These are phyloP conservation scores for Epichloe sylvatica DNA, from an alignment of 2,329 filamentous ascomycete genomes.

Conservation along the genomic window DNA sequence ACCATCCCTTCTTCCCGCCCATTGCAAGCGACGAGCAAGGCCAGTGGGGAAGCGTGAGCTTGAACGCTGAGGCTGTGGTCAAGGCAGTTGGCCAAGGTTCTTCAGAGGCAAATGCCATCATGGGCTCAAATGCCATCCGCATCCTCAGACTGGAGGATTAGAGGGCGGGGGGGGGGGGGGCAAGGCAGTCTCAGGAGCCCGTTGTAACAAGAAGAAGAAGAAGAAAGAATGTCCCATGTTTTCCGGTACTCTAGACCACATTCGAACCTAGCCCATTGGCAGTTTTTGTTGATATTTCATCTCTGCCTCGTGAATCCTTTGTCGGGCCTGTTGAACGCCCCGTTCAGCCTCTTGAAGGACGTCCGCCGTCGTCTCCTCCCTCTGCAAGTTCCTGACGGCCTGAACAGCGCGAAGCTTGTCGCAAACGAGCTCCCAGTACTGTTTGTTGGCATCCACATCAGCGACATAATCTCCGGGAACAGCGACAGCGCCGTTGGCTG, in stretches of 20 bases:
- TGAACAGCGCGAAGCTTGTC: constrained; percentile 28
- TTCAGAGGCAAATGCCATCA: too few species aligned
- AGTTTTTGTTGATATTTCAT: constrained; percentile 20
- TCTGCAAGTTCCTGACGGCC: constrained; percentile 19
- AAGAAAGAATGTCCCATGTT: neutral
- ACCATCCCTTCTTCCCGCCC: too few species aligned
- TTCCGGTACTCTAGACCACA: neutral
- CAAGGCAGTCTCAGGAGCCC: constrained; percentile 6
- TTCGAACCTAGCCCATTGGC: constrained; percentile 7
- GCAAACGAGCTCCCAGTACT: constrained; percentile 27
- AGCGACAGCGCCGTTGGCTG: constrained; percentile 20
- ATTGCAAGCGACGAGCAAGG: too few species aligned
- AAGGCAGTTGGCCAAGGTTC: too few species aligned
- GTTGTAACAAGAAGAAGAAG: neutral
- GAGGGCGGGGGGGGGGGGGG: neutral
- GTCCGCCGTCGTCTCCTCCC: constrained; percentile 13
- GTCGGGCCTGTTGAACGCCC: constrained; percentile 17
- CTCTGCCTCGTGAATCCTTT: constrained; percentile 24
- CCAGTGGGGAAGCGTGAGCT: too few species aligned
- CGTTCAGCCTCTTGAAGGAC: constrained; percentile 17
- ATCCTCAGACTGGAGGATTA: constrained; percentile 23
- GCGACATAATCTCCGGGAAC: constrained; percentile 24
- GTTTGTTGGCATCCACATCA: constrained; percentile 16
- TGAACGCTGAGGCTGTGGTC: too few species aligned
- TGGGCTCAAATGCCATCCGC: too few species aligned